Evolutionary conservation across 257 asterid genomes (phyloP), one percentile per base, ranked within the genome.

Genomic region (Lantana camara): DNA sequence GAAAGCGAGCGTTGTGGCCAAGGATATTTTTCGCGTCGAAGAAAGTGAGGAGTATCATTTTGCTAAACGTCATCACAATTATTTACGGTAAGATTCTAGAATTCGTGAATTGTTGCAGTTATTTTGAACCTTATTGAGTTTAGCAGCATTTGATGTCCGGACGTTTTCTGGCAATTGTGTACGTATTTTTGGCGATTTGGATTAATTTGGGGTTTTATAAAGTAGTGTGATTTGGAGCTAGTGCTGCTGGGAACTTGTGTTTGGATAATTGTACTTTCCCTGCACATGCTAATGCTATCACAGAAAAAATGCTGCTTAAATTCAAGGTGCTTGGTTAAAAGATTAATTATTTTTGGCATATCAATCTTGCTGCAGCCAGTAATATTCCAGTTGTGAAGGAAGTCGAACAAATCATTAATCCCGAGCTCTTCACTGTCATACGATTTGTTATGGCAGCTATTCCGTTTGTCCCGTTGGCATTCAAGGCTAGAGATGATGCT

Each of bases 311-410:
- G 41, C 57, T 23, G 58, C 70, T 19, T 47, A 20, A 70, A 9
- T 22, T 64, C 14, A 32, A 45, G 30, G 34, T 15, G 35, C 9
- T 52, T 10, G 48, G 61, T 16, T 61, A 14, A 24, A n/a, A n/a
- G n/a, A n/a, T n/a, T 24, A 56, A 48, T 45, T 8, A 45, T 22
- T 35, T 65, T 34, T 57, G 50, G 30, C 40, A 14, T 47, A 21
- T 15, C 23, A 14, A 41, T 71, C 44, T 41, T 55, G 14, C 48
- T 79, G 79, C 89, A 84, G 93, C 97, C 19, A 89, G 97, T 70
- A 86, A 86, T 70, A 89, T 89, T 72, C 89, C 95, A 37, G 78
- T 89, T 9, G 84, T 89, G 47, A 89, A 89, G 73, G 91, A 86
- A 79, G 93, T 84, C 60, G 93, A 86, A 74, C 84, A 85, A 60